Evolutionary conservation across 305 asterid species (phyloP), one percentile per base, ranked within the genome.

Genomic region (Fraxinus paxiana): DNA sequence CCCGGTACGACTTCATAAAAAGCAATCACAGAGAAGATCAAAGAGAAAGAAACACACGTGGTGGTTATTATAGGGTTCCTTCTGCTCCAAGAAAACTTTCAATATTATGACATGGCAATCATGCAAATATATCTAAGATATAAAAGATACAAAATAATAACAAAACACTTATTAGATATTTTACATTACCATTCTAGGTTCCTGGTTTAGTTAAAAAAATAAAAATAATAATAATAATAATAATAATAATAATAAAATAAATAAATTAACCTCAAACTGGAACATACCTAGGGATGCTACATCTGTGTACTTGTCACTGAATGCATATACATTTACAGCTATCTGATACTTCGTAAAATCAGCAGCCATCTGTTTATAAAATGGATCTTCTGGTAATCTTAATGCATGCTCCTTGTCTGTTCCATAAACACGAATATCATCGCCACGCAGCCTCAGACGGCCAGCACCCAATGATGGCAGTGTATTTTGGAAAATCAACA

Each of bases 361-460:
- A 88, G 99, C 99, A 88, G 98, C 98, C 98, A 94, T 96, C 84
- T 94, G 99, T 85, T 96, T 96, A 89, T 96, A 96, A 82, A 94
- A 96, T 65, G 99, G 97, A 88, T 94, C 99, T 92, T 96, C 99
- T 33, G 99, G 94, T 72, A 89, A 81, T 86, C 99, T 94, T 83
- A 91, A 74, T 28, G 87, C 88, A 86, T 93, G 92, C 86, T 96
- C 98, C 88, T 96, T 96, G 83, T 96, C 99, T 28, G 98, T 90
- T 83, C 98, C 98, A 87, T 92, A 93, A 76, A 85, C 88, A 83
- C 97, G 93, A 67, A 85, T 83, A 86, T 96, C 99, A 71, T 96
- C 98, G 81, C 98, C 98, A 59, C 99, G 98, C 85, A 96, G 87
- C 89, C 90, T 91, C 79, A 96, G 90, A 84, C 94, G 97, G 73